A percentile compares a stretch with the other conserved stretches of the same genome.
These are phyloP conservation scores for Baeospora myosura DNA, from an alignment of 1,284 basidiomycete genomes.

Conservation along the genomic window DNA sequence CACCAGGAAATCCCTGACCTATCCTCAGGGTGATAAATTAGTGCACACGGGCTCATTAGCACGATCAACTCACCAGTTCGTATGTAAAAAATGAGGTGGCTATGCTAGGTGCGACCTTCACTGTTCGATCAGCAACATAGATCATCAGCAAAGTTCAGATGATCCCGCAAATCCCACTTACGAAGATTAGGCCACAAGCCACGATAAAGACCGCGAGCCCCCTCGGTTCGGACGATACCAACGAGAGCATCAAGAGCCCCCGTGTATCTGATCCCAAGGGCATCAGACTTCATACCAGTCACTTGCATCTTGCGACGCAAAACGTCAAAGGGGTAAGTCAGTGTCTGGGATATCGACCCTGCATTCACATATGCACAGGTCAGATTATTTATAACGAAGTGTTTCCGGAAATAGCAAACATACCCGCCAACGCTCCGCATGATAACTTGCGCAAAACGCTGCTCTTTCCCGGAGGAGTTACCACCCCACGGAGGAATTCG, in stretches of 20 bases:
- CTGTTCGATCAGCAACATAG: conserved; percentile 38
- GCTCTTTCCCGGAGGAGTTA: conserved; percentile 73
- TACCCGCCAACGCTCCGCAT: conserved; percentile 75
- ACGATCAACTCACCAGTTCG: conserved; percentile 49
- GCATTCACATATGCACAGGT: conserved; percentile 7
- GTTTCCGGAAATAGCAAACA: conserved; percentile 17
- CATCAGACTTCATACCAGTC: conserved; percentile 68
- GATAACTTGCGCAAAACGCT: conserved; percentile 55
- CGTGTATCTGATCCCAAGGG: conserved; percentile 60
- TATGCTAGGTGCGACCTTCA: conserved; percentile 88
- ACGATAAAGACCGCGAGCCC: conserved; percentile 70
- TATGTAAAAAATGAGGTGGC: conserved; percentile 82
- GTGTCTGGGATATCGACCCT: conserved; percentile 83
- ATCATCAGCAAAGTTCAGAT: conserved; percentile 5
- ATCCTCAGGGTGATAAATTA: conserved; percentile 11
- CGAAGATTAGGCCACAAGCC: conserved; percentile 90
- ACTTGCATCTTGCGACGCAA: conserved; percentile 94
- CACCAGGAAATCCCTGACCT: conserved; percentile 26
- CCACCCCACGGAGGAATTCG: conserved; percentile 60
- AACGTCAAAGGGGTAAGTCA: conserved; percentile 96
- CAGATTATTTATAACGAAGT: conserved; percentile 9
- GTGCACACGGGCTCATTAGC: neutral
- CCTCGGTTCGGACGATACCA: conserved; percentile 69
- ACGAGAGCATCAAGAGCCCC: conserved; percentile 74
- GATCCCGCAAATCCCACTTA: conserved; percentile 36